A percentile compares a stretch with the other conserved stretches of the same genome.
Conservation (phyloP, 179 eudicot genomes). For the Camellia oleifera region DNA sequence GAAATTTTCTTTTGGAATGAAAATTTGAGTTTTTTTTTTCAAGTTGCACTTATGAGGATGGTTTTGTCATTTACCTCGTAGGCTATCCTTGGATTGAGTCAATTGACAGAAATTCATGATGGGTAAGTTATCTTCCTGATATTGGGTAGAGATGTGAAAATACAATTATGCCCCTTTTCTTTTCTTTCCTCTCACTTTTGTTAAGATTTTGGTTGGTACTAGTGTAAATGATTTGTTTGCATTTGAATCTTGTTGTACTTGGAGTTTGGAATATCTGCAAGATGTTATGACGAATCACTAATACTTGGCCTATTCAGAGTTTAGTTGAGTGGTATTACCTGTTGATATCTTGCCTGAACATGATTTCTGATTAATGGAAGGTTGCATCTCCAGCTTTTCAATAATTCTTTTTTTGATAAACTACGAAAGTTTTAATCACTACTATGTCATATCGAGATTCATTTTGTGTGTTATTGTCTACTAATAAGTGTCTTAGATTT, state of each 20-base stretch:
- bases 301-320: not conserved
- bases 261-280: not conserved
- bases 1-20: not conserved
- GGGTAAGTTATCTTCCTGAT: slow-evolving; percentile 25
- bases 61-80: slow-evolving; percentile 20
- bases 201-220: not conserved
- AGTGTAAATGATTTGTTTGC: not conserved
- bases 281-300: not conserved
- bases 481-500: not conserved
- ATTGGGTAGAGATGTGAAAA: slow-evolving; percentile 19
- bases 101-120: slow-evolving; percentile 20
- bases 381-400: not conserved
- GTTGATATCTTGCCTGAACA: slow-evolving; percentile 2
- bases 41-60: slow-evolving; percentile 23
- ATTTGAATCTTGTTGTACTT: not conserved
- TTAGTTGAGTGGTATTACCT: not conserved
- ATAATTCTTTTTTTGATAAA: not conserved
- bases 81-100: slow-evolving; percentile 6
- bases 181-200: slow-evolving; percentile 8
- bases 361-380: not conserved
- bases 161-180: slow-evolving; percentile 27
- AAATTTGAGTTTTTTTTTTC: not conserved
- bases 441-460: not conserved
- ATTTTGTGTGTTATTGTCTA: not conserved
- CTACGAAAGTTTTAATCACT: not conserved